Conservation (phyloP, 1,139 yeast genomes). For the Hansenula anomala region DNA sequence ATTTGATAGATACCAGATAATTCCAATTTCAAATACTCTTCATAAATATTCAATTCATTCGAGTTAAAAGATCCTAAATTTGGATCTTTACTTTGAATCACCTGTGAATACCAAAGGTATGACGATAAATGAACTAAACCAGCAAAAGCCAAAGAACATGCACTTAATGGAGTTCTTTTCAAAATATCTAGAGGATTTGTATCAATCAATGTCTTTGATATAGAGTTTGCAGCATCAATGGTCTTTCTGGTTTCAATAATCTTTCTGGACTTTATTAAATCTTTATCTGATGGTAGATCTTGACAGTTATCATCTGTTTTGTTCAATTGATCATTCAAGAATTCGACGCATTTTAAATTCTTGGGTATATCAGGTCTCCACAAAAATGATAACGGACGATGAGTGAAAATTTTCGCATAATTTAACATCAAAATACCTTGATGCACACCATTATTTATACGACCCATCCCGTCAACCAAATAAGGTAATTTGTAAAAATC, state of each 20-base stretch:
- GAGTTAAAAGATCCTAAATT: constrained; percentile 5
- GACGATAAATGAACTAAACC: constrained; percentile 46
- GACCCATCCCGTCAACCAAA: constrained; percentile 35
- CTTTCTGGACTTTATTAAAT: constrained; percentile 34
- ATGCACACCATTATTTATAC: constrained; percentile 46
- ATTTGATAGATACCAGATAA: constrained; percentile 42
- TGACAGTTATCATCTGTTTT: constrained; percentile 16
- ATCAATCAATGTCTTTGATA: constrained; percentile 40
- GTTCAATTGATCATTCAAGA: constrained; percentile 19
- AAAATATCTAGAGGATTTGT: constrained; percentile 37
- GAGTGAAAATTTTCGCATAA: constrained; percentile 47
- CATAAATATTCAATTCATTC: constrained; percentile 36
- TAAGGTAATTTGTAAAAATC: constrained; percentile 37
- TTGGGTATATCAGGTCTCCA: constrained; percentile 45
- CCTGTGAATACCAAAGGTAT: constrained; percentile 36
- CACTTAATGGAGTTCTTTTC: constrained; percentile 43
- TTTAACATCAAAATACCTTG: constrained; percentile 41
- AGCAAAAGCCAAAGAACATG: constrained; percentile 47
- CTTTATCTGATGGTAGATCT: constrained; percentile 23
- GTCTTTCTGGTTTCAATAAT: constrained; percentile 46
- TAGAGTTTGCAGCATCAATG: constrained; percentile 45
- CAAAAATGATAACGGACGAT: constrained; percentile 44
- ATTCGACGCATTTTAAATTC: constrained; percentile 34
- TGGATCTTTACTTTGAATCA: constrained; percentile 7
- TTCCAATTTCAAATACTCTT: constrained; percentile 44